phyloP scores from a whole-genome alignment of 169 alveolate species.

The Perkinsus marinus region DNA sequence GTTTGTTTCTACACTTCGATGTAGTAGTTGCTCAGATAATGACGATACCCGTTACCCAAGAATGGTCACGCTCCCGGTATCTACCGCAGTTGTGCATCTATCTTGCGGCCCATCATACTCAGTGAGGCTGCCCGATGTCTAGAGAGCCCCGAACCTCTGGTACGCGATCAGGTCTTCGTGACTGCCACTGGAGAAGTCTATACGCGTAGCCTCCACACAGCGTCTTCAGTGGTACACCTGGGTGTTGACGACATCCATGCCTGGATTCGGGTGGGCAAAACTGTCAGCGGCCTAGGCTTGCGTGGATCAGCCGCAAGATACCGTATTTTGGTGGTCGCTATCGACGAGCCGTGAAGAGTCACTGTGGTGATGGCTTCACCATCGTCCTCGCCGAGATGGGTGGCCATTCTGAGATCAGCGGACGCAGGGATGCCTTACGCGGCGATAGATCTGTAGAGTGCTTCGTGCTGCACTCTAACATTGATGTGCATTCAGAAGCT shows the following conservation, averaged over 20 bases:
- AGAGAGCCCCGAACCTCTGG: neutral
- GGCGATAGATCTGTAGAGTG: neutral
- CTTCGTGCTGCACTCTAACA: too few species aligned
- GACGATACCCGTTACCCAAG: too few species aligned
- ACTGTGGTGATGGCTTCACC: neutral
- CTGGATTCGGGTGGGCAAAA: neutral
- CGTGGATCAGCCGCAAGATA: neutral
- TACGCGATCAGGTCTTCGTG: neutral
- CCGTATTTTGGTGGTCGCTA: neutral
- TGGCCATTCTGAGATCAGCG: neutral
- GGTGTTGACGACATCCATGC: neutral
- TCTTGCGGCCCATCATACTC: neutral
- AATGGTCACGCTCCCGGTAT: too few species aligned
- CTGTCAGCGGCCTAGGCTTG: neutral
- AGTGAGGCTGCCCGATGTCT: neutral
- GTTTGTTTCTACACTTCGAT: too few species aligned
- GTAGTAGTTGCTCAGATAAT: too few species aligned
- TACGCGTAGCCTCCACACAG: neutral
- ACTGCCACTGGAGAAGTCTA: neutral
- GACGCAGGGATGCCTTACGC: neutral
- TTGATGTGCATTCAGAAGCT: too few species aligned
- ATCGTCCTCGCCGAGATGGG: neutral
- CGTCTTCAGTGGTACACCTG: neutral
- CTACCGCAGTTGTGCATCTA: too few species aligned
- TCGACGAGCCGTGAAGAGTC: neutral